A percentile compares a stretch with the other conserved stretches of the same genome.
phyloP scores from a whole-genome alignment of 768 basidiomycete genomes.

The Cystobasidium ongulense region DNA sequence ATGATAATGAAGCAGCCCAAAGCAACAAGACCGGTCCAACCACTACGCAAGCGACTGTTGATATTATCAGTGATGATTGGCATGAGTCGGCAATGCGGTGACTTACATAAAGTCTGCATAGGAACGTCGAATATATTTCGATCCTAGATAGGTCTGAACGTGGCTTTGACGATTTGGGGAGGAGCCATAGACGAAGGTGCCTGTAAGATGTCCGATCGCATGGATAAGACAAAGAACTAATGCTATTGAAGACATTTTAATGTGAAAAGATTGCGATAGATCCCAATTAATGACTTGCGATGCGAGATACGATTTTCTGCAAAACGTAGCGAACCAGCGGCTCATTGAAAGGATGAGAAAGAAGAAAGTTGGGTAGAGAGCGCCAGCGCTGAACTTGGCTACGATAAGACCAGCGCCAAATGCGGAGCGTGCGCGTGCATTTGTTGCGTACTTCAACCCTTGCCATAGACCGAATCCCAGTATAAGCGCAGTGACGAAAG shows the following conservation, averaged over 20 bases:
- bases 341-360: slow-evolving; percentile 27
- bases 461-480: slow-evolving; percentile 9
- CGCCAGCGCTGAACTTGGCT: slow-evolving; percentile 21
- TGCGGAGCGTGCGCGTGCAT: background rate
- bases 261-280: slow-evolving; percentile 23
- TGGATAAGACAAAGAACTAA: background rate
- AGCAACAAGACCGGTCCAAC: slow-evolving; percentile 15
- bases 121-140: background rate
- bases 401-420: slow-evolving; percentile 3
- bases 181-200: slow-evolving; percentile 15
- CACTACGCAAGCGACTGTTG: no score
- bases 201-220: slow-evolving; percentile 18
- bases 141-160: background rate
- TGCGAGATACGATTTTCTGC: slow-evolving; percentile 8
- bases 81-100: no score
- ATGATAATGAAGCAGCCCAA: slow-evolving; percentile 17
- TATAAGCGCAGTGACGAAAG: slow-evolving; percentile 3
- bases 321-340: slow-evolving; percentile 22
- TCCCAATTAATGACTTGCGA: slow-evolving; percentile 27
- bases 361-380: slow-evolving; percentile 21
- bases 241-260: slow-evolving; percentile 6
- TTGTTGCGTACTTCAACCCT: slow-evolving; percentile 11
- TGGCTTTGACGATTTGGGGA: background rate
- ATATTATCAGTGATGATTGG: no score
- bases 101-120: slow-evolving; percentile 8